Conservation (phyloP, 352 stramenopile species). For the Phytophthora rubi region DNA sequence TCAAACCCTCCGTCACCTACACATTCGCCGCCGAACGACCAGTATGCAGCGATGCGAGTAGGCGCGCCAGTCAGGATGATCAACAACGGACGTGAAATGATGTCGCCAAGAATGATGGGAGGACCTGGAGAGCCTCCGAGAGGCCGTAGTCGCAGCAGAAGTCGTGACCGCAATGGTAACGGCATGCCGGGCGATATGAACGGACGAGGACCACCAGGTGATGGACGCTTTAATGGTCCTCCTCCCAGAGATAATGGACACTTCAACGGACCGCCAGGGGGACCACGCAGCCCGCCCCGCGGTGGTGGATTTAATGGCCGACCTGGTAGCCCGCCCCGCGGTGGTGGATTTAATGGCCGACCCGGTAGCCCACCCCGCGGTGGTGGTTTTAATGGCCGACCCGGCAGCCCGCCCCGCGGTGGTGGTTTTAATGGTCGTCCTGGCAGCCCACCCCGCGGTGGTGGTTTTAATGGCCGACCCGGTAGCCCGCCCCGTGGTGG, state of each 20-base stretch:
- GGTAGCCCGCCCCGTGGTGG: no score
- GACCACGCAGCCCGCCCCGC: no score
- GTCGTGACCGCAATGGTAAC: conserved; percentile 40
- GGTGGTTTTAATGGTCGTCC: conserved; percentile 5
- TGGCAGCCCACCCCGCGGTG: conserved; percentile 14
- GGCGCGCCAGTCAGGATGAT: conserved; percentile 27
- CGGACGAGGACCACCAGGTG: conserved; percentile 26
- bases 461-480: conserved; percentile 7
- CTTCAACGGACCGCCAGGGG: conserved; percentile 23
- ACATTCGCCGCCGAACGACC: conserved; percentile 25
- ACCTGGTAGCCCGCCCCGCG: conserved; percentile 12
- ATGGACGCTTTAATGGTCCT: conserved; percentile 36
- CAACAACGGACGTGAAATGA: conserved; percentile 44
- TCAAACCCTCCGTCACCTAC: conserved; percentile 31
- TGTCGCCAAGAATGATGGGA: conserved; percentile 20
- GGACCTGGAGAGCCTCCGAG: conserved; percentile 8
- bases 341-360: conserved; percentile 7
- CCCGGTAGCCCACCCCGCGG: conserved; percentile 13
- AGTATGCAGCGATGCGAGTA: conserved; percentile 40
- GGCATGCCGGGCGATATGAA: conserved; percentile 38
- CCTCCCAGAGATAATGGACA: conserved; percentile 22
- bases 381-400: conserved; percentile 20
- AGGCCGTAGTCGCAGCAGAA: conserved; percentile 46
- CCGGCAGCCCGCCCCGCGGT: conserved; percentile 17
- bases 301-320: background rate